Evolutionary conservation across 2,329 filamentous ascomycete genomes (phyloP).

Genomic region (Fusarium cyanostomum): DNA sequence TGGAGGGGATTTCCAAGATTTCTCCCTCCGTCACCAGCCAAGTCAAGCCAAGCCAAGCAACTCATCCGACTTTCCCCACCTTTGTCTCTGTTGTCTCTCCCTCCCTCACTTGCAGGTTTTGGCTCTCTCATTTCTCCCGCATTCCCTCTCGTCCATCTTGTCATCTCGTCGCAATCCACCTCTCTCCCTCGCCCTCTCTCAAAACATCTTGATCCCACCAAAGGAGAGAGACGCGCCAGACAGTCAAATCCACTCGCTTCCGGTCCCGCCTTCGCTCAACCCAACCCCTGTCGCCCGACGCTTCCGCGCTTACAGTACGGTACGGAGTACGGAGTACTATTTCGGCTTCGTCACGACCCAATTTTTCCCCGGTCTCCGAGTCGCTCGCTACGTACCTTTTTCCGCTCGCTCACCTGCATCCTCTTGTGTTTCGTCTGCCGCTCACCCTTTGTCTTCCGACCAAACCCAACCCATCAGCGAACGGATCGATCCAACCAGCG

Average conservation of each 20-base stretch:
- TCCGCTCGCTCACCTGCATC: slow-evolving; percentile 10
- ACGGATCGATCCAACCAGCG: background rate
- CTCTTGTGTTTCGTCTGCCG: slow-evolving; percentile 11
- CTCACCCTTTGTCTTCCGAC: slow-evolving; percentile 1
- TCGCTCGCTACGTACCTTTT: slow-evolving; percentile 14
- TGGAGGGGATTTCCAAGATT: slow-evolving; percentile 16
- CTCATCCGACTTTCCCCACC: background rate
- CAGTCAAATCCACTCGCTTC: slow-evolving; percentile 1
- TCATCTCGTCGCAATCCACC: slow-evolving; percentile 27
- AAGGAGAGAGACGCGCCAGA: background rate
- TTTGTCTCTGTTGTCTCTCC: background rate
- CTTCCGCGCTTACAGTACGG: slow-evolving; percentile 14
- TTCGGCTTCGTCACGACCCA: slow-evolving; percentile 10
- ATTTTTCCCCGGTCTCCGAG: slow-evolving; percentile 29
- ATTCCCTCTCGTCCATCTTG: slow-evolving; percentile 13
- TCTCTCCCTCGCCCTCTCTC: background rate
- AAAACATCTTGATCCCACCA: background rate
- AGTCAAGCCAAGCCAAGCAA: background rate
- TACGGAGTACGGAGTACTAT: slow-evolving; percentile 2
- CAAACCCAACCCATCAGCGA: background rate
- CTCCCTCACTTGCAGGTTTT: background rate
- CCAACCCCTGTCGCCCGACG: slow-evolving; percentile 9
- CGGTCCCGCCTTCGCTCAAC: background rate
- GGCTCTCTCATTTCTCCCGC: slow-evolving; percentile 21
- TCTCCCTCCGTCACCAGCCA: background rate